These are phyloP conservation scores for Nothophaeocryptopus gaeumannii DNA, from an alignment of 2,329 filamentous ascomycete species.

Conservation along the genomic window DNA sequence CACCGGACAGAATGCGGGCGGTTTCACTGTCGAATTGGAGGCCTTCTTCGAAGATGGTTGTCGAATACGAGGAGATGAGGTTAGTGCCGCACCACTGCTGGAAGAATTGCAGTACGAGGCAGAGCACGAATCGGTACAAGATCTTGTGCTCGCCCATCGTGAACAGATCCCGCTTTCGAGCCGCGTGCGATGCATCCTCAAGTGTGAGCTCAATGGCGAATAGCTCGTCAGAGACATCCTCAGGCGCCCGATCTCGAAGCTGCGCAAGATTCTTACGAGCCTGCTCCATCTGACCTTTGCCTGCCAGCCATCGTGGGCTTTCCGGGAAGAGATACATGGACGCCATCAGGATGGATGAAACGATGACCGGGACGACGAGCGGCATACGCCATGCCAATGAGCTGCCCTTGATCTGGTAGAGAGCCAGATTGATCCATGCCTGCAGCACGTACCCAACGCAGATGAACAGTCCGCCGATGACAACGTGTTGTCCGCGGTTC, in stretches of 20 bases:
- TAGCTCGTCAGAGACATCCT: conserved; percentile 45
- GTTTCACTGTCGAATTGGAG: conserved; percentile 40
- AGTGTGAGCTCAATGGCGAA: conserved; percentile 50
- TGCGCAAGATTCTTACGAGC: conserved; percentile 35
- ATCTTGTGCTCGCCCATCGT: conserved; percentile 52
- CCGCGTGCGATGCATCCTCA: conserved; percentile 39
- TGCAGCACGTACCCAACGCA: conserved; percentile 45
- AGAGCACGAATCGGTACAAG: conserved; percentile 50
- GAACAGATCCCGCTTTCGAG: conserved; percentile 45
- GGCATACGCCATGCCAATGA: conserved; percentile 47
- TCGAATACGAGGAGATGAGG: conserved; percentile 31
- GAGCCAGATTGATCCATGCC: conserved; percentile 50
- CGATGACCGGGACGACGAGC: conserved; percentile 49
- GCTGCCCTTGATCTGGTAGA: conserved; percentile 38
- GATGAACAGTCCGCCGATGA: conserved; percentile 48
- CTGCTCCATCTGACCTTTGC: conserved; percentile 29
- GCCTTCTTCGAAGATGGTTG: conserved; percentile 30
- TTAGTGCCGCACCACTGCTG: conserved; percentile 52
- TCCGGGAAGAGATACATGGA: conserved; percentile 38
- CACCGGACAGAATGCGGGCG: conserved; percentile 46
- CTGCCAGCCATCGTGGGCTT: conserved; percentile 40
- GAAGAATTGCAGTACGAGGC: conserved; percentile 50
- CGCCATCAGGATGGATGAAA: conserved; percentile 33
- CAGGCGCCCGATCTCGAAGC: conserved; percentile 39
- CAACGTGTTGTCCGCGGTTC: conserved; percentile 42